Evolutionary conservation across 73 alveolate genomes (phyloP).

Genomic region (Tetrahymena elliotti): DNA sequence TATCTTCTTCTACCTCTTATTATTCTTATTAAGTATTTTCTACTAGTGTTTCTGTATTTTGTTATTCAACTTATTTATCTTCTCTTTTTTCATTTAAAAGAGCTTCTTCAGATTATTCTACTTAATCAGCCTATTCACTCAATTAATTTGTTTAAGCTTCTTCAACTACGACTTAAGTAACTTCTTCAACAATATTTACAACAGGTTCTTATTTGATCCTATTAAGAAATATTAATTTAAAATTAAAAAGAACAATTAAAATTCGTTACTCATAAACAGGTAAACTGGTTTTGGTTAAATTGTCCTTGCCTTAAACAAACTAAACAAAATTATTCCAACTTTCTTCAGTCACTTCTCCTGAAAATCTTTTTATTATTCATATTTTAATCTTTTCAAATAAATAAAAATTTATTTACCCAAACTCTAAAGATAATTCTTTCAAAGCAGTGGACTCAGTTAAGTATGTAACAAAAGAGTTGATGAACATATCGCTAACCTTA

Average conservation of each 20-base stretch:
- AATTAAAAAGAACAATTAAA: too few species aligned
- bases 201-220: not conserved
- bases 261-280: not conserved
- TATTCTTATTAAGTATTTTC: not conserved
- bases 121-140: not conserved
- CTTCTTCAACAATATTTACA: not conserved
- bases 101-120: not conserved
- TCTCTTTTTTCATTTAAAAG: too few species aligned
- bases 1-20: not conserved
- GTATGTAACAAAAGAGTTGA: not conserved
- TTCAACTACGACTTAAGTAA: not conserved
- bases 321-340: not conserved
- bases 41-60: not conserved
- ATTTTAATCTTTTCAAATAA: too few species aligned
- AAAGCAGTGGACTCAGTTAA: not conserved
- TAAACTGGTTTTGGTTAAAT: not conserved
- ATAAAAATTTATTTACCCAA: not conserved
- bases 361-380: not conserved
- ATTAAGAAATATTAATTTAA: too few species aligned
- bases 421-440: not conserved
- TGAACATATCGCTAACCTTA: not conserved
- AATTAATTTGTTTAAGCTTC: too few species aligned
- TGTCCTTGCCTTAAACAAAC: not conserved
- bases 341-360: not conserved
- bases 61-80: not conserved